Conservation (phyloP, 805 yeast species). For the Nakazawaea siamensis region DNA sequence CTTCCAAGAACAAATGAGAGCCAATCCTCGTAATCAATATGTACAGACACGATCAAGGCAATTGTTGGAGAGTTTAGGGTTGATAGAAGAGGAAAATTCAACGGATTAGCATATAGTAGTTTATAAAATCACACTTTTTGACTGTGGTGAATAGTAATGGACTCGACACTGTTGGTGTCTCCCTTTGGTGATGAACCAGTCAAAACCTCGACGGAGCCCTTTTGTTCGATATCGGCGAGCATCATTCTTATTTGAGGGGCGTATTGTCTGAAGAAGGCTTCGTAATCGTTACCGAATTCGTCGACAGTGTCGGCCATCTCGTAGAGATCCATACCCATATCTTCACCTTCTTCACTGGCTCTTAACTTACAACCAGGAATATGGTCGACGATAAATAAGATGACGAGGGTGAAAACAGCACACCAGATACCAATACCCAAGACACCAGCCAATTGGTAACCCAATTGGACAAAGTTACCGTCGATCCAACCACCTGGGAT, state of each 20-base stretch:
- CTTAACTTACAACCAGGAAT: conserved; percentile 43
- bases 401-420: conserved; percentile 28
- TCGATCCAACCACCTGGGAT: conserved; percentile 39
- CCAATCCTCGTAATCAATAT: conserved; percentile 1
- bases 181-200: conserved; percentile 3
- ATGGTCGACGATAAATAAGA: conserved; percentile 38
- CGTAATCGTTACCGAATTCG: conserved; percentile 23
- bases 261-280: conserved; percentile 18
- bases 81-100: not conserved
- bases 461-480: conserved; percentile 36
- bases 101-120: not conserved
- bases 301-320: conserved; percentile 44
- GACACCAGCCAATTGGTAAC: conserved; percentile 38
- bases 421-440: conserved; percentile 36
- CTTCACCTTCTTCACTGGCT: conserved; percentile 37
- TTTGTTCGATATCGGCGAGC: conserved; percentile 14
- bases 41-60: not conserved
- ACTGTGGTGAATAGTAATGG: not conserved
- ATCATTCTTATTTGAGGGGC: conserved; percentile 15
- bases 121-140: conserved; percentile 1
- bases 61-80: conserved; percentile 1
- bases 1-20: not conserved
- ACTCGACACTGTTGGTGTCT: conserved; percentile 1
- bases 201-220: conserved; percentile 10
- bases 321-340: conserved; percentile 40